Evolutionary conservation across 2,329 filamentous ascomycete species (phyloP), one percentile per base, ranked within the genome.

Genomic region (Fusarium verrucosum): DNA sequence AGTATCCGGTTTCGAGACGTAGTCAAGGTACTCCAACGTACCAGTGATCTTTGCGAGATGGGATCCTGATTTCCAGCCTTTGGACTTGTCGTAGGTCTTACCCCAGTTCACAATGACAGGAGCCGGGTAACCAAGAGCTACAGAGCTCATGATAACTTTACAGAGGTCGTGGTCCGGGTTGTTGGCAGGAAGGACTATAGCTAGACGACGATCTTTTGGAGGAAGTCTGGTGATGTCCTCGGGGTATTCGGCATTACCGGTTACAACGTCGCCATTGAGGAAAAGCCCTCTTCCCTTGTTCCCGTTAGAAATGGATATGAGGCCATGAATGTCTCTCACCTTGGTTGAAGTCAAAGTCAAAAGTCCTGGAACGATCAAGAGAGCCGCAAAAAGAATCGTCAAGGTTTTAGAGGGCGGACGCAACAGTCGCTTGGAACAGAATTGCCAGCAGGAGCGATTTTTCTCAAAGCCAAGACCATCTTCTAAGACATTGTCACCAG

Each of bases 101-200:
- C 55, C 51, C 73, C 71, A 75, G 41, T 74, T 75, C 14, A 73
- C 59, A 11, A 75, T 68, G 2, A 72, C 51, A 0, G 72, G 72
- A 3, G 64, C 65, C 0, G 73, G 73, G 32, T 72, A 74, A 0
- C 70, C 73, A 2, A 70, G 38, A 0, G 66, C 72, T 14, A 73
- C 32, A 4, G 61, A 65, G 22, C 69, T 72, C 10, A 63, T 58
- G 16, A 73, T 53, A 8, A 69, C 64, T 26, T 74, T 74, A 57
- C 73, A 74, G 0, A 74, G 61, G 10, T 71, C 54, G 1, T 71
- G 58, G 17, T 60, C 59, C 0, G 70, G 70, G 6, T 62, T 57
- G 16, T 70, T 58, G 7, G 63, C 57, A 0, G 69, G 67, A 2
- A 71, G 52, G 13, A 71, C 40, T 8, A 68, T 54, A 1, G 58